These are phyloP conservation scores for Spinellus fusiger DNA, from an alignment of 192 early-diverging fungal species.

Conservation along the genomic window DNA sequence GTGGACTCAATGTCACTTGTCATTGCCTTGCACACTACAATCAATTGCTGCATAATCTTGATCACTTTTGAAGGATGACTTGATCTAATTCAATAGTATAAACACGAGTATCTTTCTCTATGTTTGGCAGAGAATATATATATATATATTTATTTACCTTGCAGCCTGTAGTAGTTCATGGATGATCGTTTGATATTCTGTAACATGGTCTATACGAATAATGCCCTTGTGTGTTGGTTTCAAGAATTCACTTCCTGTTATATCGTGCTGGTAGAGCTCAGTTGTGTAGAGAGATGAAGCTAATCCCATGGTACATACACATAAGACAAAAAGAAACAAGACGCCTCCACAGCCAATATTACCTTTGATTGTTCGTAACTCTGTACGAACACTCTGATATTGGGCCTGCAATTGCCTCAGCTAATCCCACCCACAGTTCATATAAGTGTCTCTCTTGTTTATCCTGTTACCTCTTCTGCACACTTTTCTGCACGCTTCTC, in stretches of 20 bases:
- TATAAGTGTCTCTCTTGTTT: background rate
- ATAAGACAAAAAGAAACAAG: background rate
- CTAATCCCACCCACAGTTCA: background rate
- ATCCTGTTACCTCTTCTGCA: constrained; percentile 34
- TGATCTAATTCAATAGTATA: constrained; percentile 37
- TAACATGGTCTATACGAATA: background rate
- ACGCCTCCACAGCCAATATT: too few relatives aligned
- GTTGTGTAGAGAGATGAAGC: constrained; percentile 12
- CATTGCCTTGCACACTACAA: constrained; percentile 76
- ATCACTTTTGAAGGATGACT: constrained; percentile 66
- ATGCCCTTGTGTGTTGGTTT: background rate
- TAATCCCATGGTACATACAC: too few relatives aligned
- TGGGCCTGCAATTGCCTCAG: constrained; percentile 34
- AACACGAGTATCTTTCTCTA: background rate
- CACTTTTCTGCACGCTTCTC: constrained; percentile 42
- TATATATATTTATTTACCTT: constrained; percentile 36
- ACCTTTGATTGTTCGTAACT: constrained; percentile 52
- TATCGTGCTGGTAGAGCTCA: constrained; percentile 30
- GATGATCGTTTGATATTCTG: background rate
- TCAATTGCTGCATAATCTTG: constrained; percentile 72
- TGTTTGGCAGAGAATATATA: background rate
- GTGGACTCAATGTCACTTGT: constrained; percentile 76
- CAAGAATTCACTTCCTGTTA: constrained; percentile 30
- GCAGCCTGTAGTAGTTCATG: constrained; percentile 36
- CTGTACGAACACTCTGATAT: constrained; percentile 43